Percentiles rank a stretch among this genome's conserved stretches.
Evolutionary conservation across 2,329 filamentous ascomycete species (phyloP).

Genomic region (Aureobasidium sp.): DNA sequence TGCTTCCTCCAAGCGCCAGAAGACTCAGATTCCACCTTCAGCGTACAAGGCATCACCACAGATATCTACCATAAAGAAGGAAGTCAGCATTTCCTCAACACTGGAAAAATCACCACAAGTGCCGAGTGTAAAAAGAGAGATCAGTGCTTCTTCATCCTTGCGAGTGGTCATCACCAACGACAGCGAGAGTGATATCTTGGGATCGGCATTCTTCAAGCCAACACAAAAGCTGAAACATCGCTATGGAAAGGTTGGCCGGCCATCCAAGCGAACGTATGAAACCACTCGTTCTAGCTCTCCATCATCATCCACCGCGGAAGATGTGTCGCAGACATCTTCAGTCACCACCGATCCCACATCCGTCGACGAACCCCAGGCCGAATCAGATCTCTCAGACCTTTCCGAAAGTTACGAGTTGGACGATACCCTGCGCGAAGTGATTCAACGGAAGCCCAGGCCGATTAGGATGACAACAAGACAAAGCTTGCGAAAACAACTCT

Average conservation of each 20-base stretch:
- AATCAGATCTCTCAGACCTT: constrained; percentile 33
- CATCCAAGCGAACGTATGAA: background rate
- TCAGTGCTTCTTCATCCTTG: background rate
- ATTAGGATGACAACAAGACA: constrained; percentile 13
- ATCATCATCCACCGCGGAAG: constrained; percentile 11
- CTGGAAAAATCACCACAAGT: background rate
- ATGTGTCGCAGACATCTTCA: constrained; percentile 14
- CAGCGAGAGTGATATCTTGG: constrained; percentile 1
- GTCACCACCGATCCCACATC: constrained; percentile 15
- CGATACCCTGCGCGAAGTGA: constrained; percentile 27
- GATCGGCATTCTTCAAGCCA: constrained; percentile 4
- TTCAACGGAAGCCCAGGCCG: constrained; percentile 25
- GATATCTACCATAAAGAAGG: constrained; percentile 1
- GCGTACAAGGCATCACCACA: background rate
- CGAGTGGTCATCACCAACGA: background rate
- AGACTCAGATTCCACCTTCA: background rate
- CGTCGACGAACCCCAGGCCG: constrained; percentile 6
- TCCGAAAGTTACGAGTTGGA: constrained; percentile 31
- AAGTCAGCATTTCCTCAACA: background rate
- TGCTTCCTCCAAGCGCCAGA: background rate
- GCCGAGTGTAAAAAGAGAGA: constrained; percentile 16
- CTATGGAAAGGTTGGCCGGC: background rate
- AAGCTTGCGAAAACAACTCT: constrained; percentile 12
- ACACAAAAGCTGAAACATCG: constrained; percentile 1
- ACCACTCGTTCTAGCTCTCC: constrained; percentile 12